Evolutionary conservation across 1,139 yeast genomes (phyloP).

Genomic region (Candida mesenterica): DNA sequence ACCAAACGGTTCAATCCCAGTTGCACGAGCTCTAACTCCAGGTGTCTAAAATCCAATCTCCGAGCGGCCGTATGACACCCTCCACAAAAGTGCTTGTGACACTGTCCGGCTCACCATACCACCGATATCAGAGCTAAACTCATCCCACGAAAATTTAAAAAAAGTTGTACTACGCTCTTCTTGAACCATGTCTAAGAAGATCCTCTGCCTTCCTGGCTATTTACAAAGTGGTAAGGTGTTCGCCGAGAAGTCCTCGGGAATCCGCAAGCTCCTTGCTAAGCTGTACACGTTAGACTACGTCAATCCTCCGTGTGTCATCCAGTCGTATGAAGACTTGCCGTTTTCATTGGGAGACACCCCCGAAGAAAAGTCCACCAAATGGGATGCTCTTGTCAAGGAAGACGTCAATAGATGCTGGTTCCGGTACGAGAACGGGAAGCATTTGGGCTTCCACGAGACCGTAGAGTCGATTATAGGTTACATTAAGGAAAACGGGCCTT

Average conservation of each 20-base stretch:
- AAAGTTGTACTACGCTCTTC: no score
- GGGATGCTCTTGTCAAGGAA: conserved; percentile 38
- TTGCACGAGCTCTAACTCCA: no score
- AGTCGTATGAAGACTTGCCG: conserved; percentile 23
- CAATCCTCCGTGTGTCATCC: conserved; percentile 33
- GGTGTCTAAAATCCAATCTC: no score
- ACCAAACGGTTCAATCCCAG: no score
- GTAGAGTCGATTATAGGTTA: conserved; percentile 47
- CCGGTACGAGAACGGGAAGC: conserved; percentile 30
- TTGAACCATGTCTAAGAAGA: conserved; percentile 11
- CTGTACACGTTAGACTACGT: conserved; percentile 44
- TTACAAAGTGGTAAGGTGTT: conserved; percentile 71
- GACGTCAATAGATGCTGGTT: conserved; percentile 55
- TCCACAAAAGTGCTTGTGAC: no score
- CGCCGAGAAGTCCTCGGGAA: conserved; percentile 76
- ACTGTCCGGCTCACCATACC: no score
- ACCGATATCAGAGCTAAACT: no score
- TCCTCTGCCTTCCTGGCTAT: conserved; percentile 44
- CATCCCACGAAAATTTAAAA: no score
- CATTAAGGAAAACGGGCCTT: conserved; percentile 75
- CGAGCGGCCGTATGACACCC: no score
- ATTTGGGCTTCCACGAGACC: conserved; percentile 33
- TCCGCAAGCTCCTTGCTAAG: conserved; percentile 64
- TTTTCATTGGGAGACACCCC: conserved; percentile 27
- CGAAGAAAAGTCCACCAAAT: conserved; percentile 26